Base-by-base conservation (phyloP, 352 stramenopile species). In the Aphanomyces invadans region DNA sequence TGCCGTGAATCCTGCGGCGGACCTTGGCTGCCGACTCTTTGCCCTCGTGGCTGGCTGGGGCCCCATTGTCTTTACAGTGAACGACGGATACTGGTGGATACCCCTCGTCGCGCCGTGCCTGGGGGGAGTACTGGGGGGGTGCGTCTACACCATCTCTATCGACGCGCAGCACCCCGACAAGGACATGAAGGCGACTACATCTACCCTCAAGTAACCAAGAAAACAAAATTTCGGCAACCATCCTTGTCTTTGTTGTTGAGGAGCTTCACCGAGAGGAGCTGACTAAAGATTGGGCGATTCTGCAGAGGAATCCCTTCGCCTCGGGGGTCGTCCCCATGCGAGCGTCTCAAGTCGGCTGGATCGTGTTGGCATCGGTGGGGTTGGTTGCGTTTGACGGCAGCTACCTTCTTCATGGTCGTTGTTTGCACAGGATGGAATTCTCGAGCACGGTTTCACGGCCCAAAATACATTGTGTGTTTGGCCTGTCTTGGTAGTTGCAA, bases 1-100 rank as follows among this genome's bases (percentile, higher is more conserved):
- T 68, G 81, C 81, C 28, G 68, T 90, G 29, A 90, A 90, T 70
- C 81, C 78, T 0, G 78, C 78, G 0, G 74, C 76, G 4, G 77
- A 83, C 65, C 80, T 87, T 23, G 76, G 73, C 9, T 75, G 75
- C 31, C 74, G 78, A 19, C 31, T 83, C 12, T 81, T 83, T 39
- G 69, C 76, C n/a, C 21, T 60, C 44, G 53, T 72, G 19, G 77
- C 76, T 59, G 77, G 77, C 59, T 83, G 74, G 73, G 77, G 79
- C 32, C 73, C 68, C 26, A 64, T 70, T 42, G 74, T 80, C 23
- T 83, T 86, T 71, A 73, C 72, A 19, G 23, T 71, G 2, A 69
- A 69, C 42, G 62, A 80, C 61, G n/a, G 45, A 29, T 86, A 86
- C 74, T 86, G 81, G 53, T 86, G 75, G 77, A 56, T 86, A 2